These are phyloP conservation scores for Diplodia sapinea DNA, from an alignment of 2,329 filamentous ascomycete species.

Conservation along the genomic window DNA sequence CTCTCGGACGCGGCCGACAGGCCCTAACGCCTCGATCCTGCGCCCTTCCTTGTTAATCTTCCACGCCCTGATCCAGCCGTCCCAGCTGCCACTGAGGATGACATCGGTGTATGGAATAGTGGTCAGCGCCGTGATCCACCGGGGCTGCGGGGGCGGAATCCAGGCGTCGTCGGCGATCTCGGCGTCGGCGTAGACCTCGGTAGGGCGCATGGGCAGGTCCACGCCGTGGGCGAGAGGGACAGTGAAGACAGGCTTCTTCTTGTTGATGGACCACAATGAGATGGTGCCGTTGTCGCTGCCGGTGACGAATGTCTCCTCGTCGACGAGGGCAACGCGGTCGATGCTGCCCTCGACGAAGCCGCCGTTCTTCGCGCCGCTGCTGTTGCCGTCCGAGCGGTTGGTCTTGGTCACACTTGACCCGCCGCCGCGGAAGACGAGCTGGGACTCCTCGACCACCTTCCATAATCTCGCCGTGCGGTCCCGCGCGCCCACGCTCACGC, in stretches of 20 bases:
- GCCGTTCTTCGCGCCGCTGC: constrained; percentile 38
- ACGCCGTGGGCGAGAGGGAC: constrained; percentile 83
- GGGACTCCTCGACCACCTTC: constrained; percentile 95
- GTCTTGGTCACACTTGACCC: constrained; percentile 52
- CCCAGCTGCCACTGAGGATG: constrained; percentile 92
- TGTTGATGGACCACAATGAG: constrained; percentile 84
- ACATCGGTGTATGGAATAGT: constrained; percentile 90
- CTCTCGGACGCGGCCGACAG: constrained; percentile 56
- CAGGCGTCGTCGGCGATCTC: constrained; percentile 58
- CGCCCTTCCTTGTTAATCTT: constrained; percentile 69
- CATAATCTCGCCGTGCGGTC: constrained; percentile 91
- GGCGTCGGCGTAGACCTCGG: constrained; percentile 74
- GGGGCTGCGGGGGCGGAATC: constrained; percentile 63
- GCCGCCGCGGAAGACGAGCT: constrained; percentile 92
- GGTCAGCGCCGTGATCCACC: constrained; percentile 88
- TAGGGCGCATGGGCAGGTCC: constrained; percentile 71
- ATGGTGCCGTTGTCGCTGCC: constrained; percentile 90
- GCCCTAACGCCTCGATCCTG: constrained; percentile 70
- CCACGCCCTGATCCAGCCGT: constrained; percentile 87
- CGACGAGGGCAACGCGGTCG: constrained; percentile 89
- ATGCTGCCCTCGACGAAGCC: constrained; percentile 78
- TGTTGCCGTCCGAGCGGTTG: constrained; percentile 44
- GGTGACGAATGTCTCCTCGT: constrained; percentile 87
- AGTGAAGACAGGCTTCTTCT: constrained; percentile 91
- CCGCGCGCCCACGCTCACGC: constrained; percentile 85